phyloP scores from a whole-genome alignment of 345 rosid genomes.

The Arabis alpina region DNA sequence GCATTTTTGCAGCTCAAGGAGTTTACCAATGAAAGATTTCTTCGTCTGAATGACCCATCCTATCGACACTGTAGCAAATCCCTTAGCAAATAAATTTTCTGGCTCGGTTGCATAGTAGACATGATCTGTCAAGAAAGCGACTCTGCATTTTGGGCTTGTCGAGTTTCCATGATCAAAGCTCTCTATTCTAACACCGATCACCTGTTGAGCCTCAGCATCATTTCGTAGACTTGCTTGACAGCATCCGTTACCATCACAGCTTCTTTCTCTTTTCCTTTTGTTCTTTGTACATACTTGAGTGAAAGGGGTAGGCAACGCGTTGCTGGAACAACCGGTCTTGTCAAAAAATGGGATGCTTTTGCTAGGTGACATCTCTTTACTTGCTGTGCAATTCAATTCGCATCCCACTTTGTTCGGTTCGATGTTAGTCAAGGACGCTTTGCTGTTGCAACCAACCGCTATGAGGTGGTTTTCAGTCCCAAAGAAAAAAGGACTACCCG shows the following conservation, averaged over 20 bases:
- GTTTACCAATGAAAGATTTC: too few species aligned
- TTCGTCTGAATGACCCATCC: too few species aligned
- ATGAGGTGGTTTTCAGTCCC: conserved; percentile 28
- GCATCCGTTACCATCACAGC: conserved; percentile 49
- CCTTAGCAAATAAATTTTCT: too few species aligned
- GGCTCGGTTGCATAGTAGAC: too few species aligned
- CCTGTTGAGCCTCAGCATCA: conserved; percentile 23
- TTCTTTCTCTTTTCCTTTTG: background rate
- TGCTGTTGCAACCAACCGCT: conserved; percentile 48
- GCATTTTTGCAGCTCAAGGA: too few species aligned
- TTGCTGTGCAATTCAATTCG: conserved; percentile 39
- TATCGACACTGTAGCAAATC: too few species aligned
- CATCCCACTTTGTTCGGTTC: conserved; percentile 30
- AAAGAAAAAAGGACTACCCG: conserved; percentile 23
- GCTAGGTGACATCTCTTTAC: background rate
- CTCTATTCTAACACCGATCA: background rate
- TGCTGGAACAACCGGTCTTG: conserved; percentile 7
- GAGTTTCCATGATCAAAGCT: conserved; percentile 6
- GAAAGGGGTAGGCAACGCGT: background rate
- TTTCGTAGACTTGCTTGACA: background rate
- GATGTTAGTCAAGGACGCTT: background rate
- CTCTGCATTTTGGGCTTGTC: background rate
- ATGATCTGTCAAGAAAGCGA: too few species aligned
- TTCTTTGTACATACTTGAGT: background rate
- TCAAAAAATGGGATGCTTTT: conserved; percentile 12